Percentiles rank a stretch among this genome's conserved stretches.
Evolutionary conservation across 2,329 filamentous ascomycete genomes (phyloP).

Genomic region (Hypoxylon sp.): DNA sequence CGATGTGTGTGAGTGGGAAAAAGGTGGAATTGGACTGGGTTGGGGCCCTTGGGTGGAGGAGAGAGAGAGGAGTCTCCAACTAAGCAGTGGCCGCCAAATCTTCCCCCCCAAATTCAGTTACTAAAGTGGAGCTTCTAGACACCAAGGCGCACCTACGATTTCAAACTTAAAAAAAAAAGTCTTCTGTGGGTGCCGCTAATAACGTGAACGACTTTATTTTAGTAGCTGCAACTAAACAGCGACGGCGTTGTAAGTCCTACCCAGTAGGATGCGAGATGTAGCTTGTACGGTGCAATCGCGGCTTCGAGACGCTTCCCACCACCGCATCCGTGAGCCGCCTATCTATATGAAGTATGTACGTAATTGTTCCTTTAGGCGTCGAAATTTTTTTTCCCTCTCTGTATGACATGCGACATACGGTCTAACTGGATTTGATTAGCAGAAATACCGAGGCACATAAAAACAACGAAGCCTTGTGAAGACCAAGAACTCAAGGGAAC

Average conservation of each 20-base stretch:
- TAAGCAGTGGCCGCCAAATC: conserved; percentile 35
- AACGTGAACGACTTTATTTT: conserved; percentile 26
- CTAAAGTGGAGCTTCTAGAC: conserved; percentile 42
- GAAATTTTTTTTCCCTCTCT: conserved; percentile 17
- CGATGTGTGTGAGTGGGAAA: conserved; percentile 53
- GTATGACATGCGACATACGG: conserved; percentile 29
- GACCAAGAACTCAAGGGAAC: neutral
- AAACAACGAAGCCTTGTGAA: conserved; percentile 1
- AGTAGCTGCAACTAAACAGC: conserved; percentile 32
- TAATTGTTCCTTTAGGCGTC: conserved; percentile 17
- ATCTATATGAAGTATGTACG: conserved; percentile 20
- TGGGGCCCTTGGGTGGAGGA: conserved; percentile 47
- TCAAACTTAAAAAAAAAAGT: conserved; percentile 44
- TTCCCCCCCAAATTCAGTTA: conserved; percentile 35
- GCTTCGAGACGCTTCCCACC: conserved; percentile 9
- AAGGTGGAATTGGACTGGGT: conserved; percentile 49
- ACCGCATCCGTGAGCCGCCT: conserved; percentile 15
- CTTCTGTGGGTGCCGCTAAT: conserved; percentile 38
- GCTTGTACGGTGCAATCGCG: conserved; percentile 6
- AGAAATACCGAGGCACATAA: conserved; percentile 2
- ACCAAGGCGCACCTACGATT: conserved; percentile 31
- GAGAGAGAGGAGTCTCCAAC: conserved; percentile 35
- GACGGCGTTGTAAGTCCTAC: conserved; percentile 19
- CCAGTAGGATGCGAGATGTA: conserved; percentile 26
- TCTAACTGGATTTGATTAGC: conserved; percentile 3